Conservation (phyloP, 495 filamentous ascomycete species). For the Xylaria acuta region DNA sequence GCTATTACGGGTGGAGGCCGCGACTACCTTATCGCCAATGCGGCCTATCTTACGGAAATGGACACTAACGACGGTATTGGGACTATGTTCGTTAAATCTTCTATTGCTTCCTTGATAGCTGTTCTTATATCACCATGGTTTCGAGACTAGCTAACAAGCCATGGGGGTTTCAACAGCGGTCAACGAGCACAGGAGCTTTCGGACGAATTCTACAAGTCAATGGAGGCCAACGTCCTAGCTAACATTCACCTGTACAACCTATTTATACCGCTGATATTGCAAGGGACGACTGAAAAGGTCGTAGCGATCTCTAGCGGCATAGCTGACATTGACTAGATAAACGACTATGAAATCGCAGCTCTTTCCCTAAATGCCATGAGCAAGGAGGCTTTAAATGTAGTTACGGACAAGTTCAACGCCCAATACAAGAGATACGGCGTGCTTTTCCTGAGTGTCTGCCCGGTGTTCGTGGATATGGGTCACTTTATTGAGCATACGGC, state of each 20-base stretch:
- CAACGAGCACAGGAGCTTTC: slow-evolving; percentile 39
- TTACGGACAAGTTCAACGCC: slow-evolving; percentile 55
- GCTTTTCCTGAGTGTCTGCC: slow-evolving; percentile 56
- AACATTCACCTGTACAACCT: slow-evolving; percentile 59
- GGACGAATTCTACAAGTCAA: slow-evolving; percentile 35
- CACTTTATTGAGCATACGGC: slow-evolving; percentile 6
- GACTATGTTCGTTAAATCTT: slow-evolving; percentile 30
- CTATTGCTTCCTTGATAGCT: background rate
- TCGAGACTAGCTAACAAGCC: background rate
- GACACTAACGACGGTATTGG: slow-evolving; percentile 35
- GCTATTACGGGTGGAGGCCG: slow-evolving; percentile 50
- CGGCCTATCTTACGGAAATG: slow-evolving; percentile 39
- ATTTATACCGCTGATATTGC: slow-evolving; percentile 58
- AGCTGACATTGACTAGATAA: slow-evolving; percentile 47
- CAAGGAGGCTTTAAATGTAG: slow-evolving; percentile 55
- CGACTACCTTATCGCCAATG: slow-evolving; percentile 63
- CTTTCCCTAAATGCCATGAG: slow-evolving; percentile 40
- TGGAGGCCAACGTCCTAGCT: slow-evolving; percentile 56
- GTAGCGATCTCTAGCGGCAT: slow-evolving; percentile 57
- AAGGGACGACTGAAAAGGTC: slow-evolving; percentile 61
- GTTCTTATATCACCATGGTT: background rate
- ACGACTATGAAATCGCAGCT: slow-evolving; percentile 37
- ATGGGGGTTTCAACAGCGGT: slow-evolving; percentile 31
- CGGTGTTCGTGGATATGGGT: slow-evolving; percentile 55
- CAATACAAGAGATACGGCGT: slow-evolving; percentile 59